These are phyloP conservation scores for Suillus placidus DNA, from an alignment of 768 basidiomycete genomes.

Conservation along the genomic window DNA sequence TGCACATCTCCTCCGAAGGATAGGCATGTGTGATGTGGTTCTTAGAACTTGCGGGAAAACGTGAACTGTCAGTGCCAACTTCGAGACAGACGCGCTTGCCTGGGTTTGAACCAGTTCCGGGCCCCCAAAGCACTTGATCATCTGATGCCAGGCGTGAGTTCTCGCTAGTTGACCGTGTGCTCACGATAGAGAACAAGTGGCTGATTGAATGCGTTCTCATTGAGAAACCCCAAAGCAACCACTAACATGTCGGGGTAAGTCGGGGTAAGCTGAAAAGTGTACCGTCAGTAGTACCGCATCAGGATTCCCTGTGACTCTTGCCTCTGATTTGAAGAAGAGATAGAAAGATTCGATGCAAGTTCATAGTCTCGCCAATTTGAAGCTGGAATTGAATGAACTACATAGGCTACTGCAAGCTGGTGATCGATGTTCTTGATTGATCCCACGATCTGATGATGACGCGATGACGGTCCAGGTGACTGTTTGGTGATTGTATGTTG, in stretches of 20 bases:
- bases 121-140: background rate
- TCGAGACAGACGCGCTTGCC: background rate
- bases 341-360: background rate
- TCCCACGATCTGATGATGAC: slow-evolving; percentile 6
- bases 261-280: background rate
- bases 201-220: background rate
- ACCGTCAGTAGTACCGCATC: background rate
- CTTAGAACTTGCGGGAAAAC: background rate
- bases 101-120: background rate
- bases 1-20: background rate
- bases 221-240: background rate
- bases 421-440: background rate
- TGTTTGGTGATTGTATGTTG: background rate
- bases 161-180: too few species aligned
- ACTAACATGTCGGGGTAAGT: background rate
- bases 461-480: background rate
- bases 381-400: background rate
- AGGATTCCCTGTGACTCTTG: background rate
- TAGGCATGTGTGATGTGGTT: background rate
- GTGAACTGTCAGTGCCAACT: background rate
- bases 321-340: background rate
- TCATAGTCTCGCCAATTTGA: background rate
- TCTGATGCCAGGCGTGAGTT: background rate
- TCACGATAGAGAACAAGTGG: background rate
- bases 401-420: too few species aligned